phyloP scores from a whole-genome alignment of 1,284 basidiomycete species.

The Pisolithus thermaeus region DNA sequence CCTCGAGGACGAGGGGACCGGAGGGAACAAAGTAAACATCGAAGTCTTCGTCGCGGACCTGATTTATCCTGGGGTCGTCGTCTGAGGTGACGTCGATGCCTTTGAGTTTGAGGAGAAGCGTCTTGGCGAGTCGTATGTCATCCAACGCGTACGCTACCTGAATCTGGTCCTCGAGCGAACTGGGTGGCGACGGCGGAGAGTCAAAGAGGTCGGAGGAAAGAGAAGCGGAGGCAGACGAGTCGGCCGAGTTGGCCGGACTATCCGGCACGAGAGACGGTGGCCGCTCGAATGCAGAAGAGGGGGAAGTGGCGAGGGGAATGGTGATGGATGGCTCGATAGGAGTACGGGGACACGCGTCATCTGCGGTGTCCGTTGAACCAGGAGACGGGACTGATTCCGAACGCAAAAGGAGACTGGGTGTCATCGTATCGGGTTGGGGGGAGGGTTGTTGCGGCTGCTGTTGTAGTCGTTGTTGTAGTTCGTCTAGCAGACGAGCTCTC shows the following conservation, averaged over 20 bases:
- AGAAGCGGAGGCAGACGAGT: conserved; percentile 3
- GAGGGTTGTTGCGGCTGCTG: neutral
- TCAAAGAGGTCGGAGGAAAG: conserved; percentile 31
- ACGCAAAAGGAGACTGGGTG: too few species aligned
- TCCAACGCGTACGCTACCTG: conserved; percentile 61
- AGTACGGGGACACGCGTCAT: conserved; percentile 2
- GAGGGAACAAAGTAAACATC: conserved; percentile 53
- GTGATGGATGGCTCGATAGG: neutral
- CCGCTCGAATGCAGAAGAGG: neutral
- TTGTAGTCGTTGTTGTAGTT: conserved; percentile 2
- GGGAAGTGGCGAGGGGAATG: neutral
- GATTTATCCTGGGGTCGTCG: conserved; percentile 55
- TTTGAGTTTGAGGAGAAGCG: conserved; percentile 53
- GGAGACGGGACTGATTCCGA: neutral
- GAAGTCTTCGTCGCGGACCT: conserved; percentile 62
- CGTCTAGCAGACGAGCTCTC: conserved; percentile 7
- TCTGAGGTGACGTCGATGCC: conserved; percentile 54
- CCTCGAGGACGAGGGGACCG: conserved; percentile 46
- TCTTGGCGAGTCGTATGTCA: conserved; percentile 58
- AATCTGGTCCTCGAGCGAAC: conserved; percentile 54
- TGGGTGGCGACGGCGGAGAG: conserved; percentile 42
- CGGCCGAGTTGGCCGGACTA: neutral
- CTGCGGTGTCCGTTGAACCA: neutral
- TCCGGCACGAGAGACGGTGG: neutral
- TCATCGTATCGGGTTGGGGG: too few species aligned